Conservation (phyloP, 1,139 yeast species). For the Pichia sp. region DNA sequence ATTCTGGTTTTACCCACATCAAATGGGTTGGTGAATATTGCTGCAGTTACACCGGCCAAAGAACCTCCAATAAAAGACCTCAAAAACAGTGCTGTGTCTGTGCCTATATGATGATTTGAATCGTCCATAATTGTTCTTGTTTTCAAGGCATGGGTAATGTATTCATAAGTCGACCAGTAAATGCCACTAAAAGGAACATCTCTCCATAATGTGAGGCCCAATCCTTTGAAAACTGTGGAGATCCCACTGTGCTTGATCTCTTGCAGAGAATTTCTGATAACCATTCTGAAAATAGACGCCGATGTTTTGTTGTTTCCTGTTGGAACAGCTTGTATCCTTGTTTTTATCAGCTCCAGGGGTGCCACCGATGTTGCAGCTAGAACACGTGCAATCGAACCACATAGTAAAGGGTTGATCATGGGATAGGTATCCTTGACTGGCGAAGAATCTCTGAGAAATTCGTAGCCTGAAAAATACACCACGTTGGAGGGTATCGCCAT, state of each 20-base stretch:
- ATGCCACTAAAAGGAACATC: constrained; percentile 96
- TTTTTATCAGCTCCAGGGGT: constrained; percentile 83
- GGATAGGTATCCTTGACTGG: constrained; percentile 46
- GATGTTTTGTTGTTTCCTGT: constrained; percentile 30
- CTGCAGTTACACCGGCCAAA: constrained; percentile 79
- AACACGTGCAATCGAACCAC: constrained; percentile 83
- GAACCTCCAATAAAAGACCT: constrained; percentile 84
- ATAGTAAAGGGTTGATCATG: constrained; percentile 66
- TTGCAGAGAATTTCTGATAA: constrained; percentile 51
- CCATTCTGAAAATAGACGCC: constrained; percentile 42
- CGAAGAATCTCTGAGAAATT: constrained; percentile 70
- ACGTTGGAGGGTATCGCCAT: constrained; percentile 95
- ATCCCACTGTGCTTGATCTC: constrained; percentile 59
- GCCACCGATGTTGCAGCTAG: constrained; percentile 82
- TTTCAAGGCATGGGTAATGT: constrained; percentile 26
- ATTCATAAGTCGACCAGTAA: constrained; percentile 87
- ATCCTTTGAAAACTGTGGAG: constrained; percentile 71
- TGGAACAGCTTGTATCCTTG: constrained; percentile 85
- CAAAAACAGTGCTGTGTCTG: constrained; percentile 46
- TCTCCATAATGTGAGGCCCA: constrained; percentile 86
- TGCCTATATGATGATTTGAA: constrained; percentile 7
- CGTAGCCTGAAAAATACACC: constrained; percentile 92
- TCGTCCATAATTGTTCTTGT: constrained; percentile 15
- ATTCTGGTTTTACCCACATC: constrained; percentile 95
- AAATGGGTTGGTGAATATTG: constrained; percentile 84